These are phyloP conservation scores for Clarireedia hainanense DNA, from an alignment of 2,329 filamentous ascomycete species.

Conservation along the genomic window DNA sequence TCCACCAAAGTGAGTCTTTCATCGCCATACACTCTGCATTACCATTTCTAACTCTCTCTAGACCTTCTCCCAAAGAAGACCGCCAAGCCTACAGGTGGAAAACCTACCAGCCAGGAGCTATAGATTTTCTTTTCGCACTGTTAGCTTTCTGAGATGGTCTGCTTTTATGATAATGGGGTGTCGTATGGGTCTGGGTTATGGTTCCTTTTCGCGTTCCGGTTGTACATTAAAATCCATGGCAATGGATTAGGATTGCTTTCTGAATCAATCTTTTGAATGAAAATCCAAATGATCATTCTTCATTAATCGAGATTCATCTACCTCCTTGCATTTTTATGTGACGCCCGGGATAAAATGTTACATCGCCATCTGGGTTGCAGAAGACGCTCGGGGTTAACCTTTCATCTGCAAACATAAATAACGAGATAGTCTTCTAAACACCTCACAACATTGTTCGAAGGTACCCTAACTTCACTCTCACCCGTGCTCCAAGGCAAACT, in stretches of 20 bases:
- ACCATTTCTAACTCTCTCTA: constrained; percentile 34
- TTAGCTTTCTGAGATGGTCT: constrained; percentile 50
- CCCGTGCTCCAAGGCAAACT: too few relatives aligned
- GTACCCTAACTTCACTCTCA: too few relatives aligned
- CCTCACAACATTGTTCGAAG: too few relatives aligned
- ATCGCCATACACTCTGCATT: background rate
- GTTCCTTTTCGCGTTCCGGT: constrained; percentile 55
- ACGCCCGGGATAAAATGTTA: too few relatives aligned
- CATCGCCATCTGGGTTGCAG: too few relatives aligned
- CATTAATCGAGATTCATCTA: background rate
- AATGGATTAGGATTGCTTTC: constrained; percentile 30
- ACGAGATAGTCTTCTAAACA: too few relatives aligned
- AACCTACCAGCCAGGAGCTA: constrained; percentile 90
- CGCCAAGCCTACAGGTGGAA: constrained; percentile 66
- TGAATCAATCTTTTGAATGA: constrained; percentile 30
- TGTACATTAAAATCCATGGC: constrained; percentile 67
- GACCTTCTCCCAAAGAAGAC: constrained; percentile 99
- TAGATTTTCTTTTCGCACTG: constrained; percentile 54
- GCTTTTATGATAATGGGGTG: constrained; percentile 65
- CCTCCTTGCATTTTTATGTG: background rate
- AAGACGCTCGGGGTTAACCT: background rate
- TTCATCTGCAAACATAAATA: too few relatives aligned
- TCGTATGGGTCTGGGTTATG: constrained; percentile 67
- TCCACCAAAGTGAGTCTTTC: constrained; percentile 77
- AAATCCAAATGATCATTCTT: constrained; percentile 17